Evolutionary conservation across 2,329 filamentous ascomycete species (phyloP).

Genomic region (Berkeleyomyces basicola): DNA sequence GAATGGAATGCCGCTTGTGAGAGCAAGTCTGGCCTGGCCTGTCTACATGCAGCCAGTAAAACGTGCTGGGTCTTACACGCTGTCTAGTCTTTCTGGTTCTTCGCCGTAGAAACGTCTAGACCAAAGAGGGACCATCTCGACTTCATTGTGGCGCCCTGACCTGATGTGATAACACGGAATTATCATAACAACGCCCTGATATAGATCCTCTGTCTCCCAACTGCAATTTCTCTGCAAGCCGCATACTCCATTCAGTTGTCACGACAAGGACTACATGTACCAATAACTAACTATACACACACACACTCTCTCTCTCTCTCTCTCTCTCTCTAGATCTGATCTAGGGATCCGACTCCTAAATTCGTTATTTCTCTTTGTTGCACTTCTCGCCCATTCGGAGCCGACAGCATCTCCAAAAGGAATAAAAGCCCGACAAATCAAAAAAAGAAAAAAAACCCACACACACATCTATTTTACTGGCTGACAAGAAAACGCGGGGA

Average conservation of each 20-base stretch:
- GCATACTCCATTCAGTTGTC: too few species aligned
- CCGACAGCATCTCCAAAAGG: not conserved
- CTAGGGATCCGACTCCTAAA: not conserved
- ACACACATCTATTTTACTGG: not conserved
- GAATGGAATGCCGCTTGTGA: too few species aligned
- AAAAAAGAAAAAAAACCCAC: not conserved
- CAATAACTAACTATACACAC: not conserved
- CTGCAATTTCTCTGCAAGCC: too few species aligned
- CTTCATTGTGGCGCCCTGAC: not conserved
- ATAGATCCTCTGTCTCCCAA: too few species aligned
- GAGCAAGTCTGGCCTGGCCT: too few species aligned
- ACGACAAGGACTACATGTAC: too few species aligned
- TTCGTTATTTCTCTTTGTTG: not conserved
- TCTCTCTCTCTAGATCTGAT: not conserved
- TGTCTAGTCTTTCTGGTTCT: not conserved
- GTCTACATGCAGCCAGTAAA: too few species aligned
- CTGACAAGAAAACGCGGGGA: not conserved
- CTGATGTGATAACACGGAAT: not conserved
- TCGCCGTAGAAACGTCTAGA: not conserved
- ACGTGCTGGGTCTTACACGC: too few species aligned
- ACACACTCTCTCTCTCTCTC: not conserved
- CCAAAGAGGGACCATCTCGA: not conserved
- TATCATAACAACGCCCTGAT: not conserved
- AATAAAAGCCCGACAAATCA: not conserved
- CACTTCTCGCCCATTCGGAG: not conserved